Percentiles rank a stretch among this genome's conserved stretches.
Evolutionary conservation across 2,329 filamentous ascomycete species (phyloP).

Genomic region (Triangularia setosa): DNA sequence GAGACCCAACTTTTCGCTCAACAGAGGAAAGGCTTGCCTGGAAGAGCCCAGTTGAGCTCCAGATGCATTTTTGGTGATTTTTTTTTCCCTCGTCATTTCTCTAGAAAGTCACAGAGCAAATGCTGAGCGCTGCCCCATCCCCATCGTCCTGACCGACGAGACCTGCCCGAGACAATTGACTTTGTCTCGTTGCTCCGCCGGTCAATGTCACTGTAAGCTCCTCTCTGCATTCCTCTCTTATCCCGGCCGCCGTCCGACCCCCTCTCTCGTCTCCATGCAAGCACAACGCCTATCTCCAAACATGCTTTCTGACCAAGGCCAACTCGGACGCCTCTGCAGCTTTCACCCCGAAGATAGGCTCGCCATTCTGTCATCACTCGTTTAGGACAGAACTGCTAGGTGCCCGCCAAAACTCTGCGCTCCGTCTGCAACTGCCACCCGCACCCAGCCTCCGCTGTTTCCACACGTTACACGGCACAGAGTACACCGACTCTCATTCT

Average conservation of each 20-base stretch:
- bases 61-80: slow-evolving; percentile 11
- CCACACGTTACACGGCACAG: background rate
- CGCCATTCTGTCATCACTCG: slow-evolving; percentile 18
- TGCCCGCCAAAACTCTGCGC: no score
- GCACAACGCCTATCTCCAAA: background rate
- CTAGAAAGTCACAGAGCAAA: background rate
- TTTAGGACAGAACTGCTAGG: slow-evolving; percentile 12
- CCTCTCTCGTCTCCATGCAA: background rate
- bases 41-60: slow-evolving; percentile 8
- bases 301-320: slow-evolving; percentile 13
- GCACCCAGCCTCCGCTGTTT: background rate
- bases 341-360: slow-evolving; percentile 13
- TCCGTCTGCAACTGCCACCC: background rate
- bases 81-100: slow-evolving; percentile 7
- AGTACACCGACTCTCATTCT: background rate
- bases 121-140: background rate
- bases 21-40: slow-evolving; percentile 2
- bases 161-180: slow-evolving; percentile 22
- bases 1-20: slow-evolving; percentile 8
- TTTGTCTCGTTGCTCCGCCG: slow-evolving; percentile 17
- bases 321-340: slow-evolving; percentile 16
- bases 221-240: background rate
- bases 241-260: background rate
- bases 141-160: background rate
- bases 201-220: slow-evolving; percentile 26